Base-by-base conservation (phyloP, 2,329 filamentous ascomycete genomes). In the Niveomyces coronatus region DNA sequence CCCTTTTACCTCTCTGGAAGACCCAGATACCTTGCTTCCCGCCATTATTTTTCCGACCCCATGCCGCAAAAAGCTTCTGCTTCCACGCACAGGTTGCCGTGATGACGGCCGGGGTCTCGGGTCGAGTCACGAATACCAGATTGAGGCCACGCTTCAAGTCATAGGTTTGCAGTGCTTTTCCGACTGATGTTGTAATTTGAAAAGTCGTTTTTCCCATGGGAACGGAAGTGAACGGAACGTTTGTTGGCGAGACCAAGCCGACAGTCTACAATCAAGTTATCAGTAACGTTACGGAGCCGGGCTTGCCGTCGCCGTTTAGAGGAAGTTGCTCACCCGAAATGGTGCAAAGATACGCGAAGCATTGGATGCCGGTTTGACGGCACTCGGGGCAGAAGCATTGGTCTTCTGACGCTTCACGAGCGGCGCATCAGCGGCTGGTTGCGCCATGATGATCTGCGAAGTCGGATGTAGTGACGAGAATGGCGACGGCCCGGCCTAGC, bases 141-240 rank as follows among this genome's bases (percentile, higher is more conserved):
- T 93, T 89, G 44, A 98, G 73, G 32, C 89, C 89, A 51, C 81
- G 78, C 58, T 83, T 85, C 44, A 98, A 66, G 57, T 98, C 91
- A 65, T 98, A 98, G 0, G 91, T 98, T 62, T 98, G 91, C 32
- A 98, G 72, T 42, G 82, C 85, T 52, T 80, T 76, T 45, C 89
- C 91, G 44, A 93, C 84, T 0, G 86, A 96, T 20, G 91, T 98
- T 23, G 91, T 96, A 60, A 98, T 86, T 58, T 98, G 91, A 56
- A 94, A 98, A 4, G 87, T 94, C 1, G 85, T 89, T 62, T 94
- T 94, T 41, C 91, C 91, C 13, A 94, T 70, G 1, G 89, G 84
- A 22, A 93, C 74, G 5, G 83, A 82, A 3, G 89, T 88, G 55
- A 98, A 96, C 0, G 91, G 89, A 1, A 95, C 86, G 34, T 70